phyloP scores from a whole-genome alignment of 176 grass and related monocot genomes.

The Themeda triandra region DNA sequence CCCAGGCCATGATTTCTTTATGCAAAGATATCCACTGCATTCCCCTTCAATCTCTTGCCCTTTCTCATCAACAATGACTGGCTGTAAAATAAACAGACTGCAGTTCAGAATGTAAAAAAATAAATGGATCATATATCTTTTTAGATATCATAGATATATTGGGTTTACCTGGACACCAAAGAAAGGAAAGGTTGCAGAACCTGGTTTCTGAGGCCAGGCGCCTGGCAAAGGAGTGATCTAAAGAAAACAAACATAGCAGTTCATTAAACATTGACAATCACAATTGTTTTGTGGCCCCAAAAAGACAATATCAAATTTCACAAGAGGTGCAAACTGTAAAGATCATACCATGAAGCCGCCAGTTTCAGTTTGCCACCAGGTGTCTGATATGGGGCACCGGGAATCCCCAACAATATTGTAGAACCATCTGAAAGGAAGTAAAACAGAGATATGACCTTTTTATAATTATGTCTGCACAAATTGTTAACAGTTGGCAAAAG shows the following conservation, averaged over 20 bases:
- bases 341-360: constrained; percentile 84
- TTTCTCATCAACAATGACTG: constrained; percentile 91
- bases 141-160: constrained; percentile 18
- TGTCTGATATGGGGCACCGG: constrained; percentile 88
- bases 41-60: constrained; percentile 79
- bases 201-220: constrained; percentile 93
- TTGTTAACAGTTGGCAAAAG: constrained; percentile 8
- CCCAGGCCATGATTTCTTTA: constrained; percentile 97
- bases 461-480: constrained; percentile 33
- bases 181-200: constrained; percentile 95
- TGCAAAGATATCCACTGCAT: constrained; percentile 99
- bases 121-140: background rate
- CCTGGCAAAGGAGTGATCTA: constrained; percentile 95
- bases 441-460: constrained; percentile 20
- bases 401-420: constrained; percentile 90
- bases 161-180: constrained; percentile 84
- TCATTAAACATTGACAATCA: background rate
- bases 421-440: constrained; percentile 73
- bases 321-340: background rate
- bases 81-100: constrained; percentile 41
- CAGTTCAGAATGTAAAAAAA: background rate
- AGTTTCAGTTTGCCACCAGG: constrained; percentile 99
- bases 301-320: constrained; percentile 15
- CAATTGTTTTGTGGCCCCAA: background rate
- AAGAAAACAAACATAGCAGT: constrained; percentile 27